Conservation (phyloP, 441 rosid genomes). For the Aleurites moluccanus region DNA sequence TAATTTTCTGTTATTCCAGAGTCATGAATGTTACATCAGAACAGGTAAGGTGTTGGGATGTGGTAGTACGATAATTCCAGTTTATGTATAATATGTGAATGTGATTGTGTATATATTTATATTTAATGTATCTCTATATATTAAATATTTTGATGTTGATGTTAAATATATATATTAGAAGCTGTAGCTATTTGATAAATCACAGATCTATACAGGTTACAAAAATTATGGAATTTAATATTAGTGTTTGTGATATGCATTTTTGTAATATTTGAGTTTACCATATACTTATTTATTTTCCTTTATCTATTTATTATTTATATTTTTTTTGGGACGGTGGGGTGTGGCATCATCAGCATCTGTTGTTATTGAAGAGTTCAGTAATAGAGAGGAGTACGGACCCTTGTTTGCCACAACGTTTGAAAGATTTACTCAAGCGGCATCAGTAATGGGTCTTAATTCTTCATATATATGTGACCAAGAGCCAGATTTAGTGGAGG, state of each 20-base stretch:
- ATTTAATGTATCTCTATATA: neutral
- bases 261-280: neutral
- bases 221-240: neutral
- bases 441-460: conserved; percentile 81
- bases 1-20: conserved; percentile 79
- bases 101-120: no score
- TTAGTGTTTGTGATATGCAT: neutral
- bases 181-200: no score
- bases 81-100: neutral
- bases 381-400: conserved; percentile 81
- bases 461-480: conserved; percentile 97
- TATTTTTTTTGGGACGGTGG: neutral
- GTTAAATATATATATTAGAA: no score
- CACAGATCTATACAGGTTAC: no score
- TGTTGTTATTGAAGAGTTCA: conserved; percentile 89
- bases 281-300: conserved; percentile 5
- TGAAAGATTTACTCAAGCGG: conserved; percentile 82
- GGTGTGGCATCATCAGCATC: conserved; percentile 52
- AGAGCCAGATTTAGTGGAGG: conserved; percentile 99
- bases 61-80: neutral
- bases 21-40: conserved; percentile 88
- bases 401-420: conserved; percentile 74
- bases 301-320: conserved; percentile 10
- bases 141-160: neutral
- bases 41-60: conserved; percentile 54